phyloP scores from a whole-genome alignment of 805 yeast genomes.

The Saccharomycopsis sp. region DNA sequence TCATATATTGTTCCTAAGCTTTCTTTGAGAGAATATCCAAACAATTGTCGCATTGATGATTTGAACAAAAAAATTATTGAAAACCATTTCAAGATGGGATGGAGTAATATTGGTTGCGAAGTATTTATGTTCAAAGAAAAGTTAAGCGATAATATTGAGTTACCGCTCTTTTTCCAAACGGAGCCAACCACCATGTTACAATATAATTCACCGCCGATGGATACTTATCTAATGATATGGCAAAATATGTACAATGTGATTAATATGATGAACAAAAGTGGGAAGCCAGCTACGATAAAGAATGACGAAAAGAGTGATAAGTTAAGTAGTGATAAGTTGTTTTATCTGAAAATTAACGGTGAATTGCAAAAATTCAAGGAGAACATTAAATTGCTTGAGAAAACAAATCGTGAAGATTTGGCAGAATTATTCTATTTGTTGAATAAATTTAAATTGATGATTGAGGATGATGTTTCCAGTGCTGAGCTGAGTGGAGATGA shows the following conservation, averaged over 20 bases:
- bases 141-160: neutral
- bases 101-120: constrained; percentile 12
- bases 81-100: constrained; percentile 14
- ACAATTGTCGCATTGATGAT: constrained; percentile 1
- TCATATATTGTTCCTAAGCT: constrained; percentile 70
- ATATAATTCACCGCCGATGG: neutral
- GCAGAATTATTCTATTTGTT: constrained; percentile 15
- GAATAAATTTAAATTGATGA: constrained; percentile 14
- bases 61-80: constrained; percentile 6
- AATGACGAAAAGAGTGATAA: neutral
- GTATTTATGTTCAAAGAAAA: constrained; percentile 11
- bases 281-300: neutral
- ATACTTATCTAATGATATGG: constrained; percentile 3
- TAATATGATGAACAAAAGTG: constrained; percentile 10
- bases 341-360: constrained; percentile 8
- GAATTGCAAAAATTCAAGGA: constrained; percentile 15
- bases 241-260: constrained; percentile 19
- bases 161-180: constrained; percentile 8
- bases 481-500: constrained; percentile 13
- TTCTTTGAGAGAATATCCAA: constrained; percentile 38
- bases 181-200: neutral
- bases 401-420: constrained; percentile 17
- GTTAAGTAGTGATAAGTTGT: constrained; percentile 9
- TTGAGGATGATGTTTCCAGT: constrained; percentile 14
- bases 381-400: constrained; percentile 21